phyloP scores from a whole-genome alignment of 169 alveolate genomes.

The Sarcocystis neurona region DNA sequence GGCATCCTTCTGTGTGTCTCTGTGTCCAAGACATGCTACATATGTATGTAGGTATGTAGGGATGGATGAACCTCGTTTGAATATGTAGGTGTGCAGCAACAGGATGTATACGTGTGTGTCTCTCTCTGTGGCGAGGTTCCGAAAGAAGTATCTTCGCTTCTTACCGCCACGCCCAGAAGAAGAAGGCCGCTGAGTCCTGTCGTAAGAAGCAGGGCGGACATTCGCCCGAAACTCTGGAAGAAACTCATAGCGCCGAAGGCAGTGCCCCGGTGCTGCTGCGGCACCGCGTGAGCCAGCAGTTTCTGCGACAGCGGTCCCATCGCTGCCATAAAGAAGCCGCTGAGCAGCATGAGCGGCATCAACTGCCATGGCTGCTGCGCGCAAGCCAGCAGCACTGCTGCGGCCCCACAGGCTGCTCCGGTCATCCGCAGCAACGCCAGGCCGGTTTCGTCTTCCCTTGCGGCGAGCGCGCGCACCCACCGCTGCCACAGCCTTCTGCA shows the following conservation, averaged over 20 bases:
- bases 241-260: slow-evolving; percentile 81
- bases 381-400: slow-evolving; percentile 75
- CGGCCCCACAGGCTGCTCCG: slow-evolving; percentile 77
- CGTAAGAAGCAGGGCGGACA: slow-evolving; percentile 76
- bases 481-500: no score
- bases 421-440: no score
- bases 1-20: no score
- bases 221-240: slow-evolving; percentile 78
- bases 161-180: slow-evolving; percentile 20
- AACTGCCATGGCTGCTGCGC: slow-evolving; percentile 75
- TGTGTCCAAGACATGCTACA: no score
- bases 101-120: no score
- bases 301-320: slow-evolving; percentile 85
- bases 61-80: no score
- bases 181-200: slow-evolving; percentile 67
- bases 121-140: neutral
- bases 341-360: slow-evolving; percentile 73
- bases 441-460: no score
- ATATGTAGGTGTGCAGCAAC: no score
- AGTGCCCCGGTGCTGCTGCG: slow-evolving; percentile 75
- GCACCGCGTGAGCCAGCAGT: slow-evolving; percentile 79
- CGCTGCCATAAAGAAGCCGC: slow-evolving; percentile 81
- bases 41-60: no score
- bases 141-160: slow-evolving; percentile 54
- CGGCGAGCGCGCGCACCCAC: no score